These are phyloP conservation scores for Amauroascus verrucosus DNA, from an alignment of 2,329 filamentous ascomycete species.

Conservation along the genomic window DNA sequence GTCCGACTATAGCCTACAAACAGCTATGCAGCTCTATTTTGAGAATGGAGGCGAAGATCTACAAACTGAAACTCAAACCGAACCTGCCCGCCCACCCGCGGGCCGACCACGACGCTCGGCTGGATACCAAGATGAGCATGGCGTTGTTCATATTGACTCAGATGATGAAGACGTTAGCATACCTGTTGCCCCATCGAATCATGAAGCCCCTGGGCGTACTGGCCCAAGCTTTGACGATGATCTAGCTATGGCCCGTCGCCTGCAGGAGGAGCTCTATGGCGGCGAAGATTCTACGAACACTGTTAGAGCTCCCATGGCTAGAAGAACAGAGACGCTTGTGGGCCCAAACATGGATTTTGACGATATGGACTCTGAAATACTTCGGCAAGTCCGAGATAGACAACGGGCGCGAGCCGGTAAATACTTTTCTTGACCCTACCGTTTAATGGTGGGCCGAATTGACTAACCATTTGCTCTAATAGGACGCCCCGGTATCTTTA, in stretches of 20 bases:
- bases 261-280: constrained; percentile 86
- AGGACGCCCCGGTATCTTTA: constrained; percentile 56
- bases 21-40: constrained; percentile 82
- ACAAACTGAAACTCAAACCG: constrained; percentile 28
- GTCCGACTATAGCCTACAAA: constrained; percentile 71
- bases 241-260: constrained; percentile 76
- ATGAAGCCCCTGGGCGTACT: constrained; percentile 25
- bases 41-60: constrained; percentile 62
- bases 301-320: constrained; percentile 80
- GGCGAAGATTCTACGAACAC: constrained; percentile 46
- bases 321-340: constrained; percentile 83
- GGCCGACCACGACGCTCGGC: constrained; percentile 18
- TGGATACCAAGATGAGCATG: constrained; percentile 45
- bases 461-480: constrained; percentile 2
- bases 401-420: constrained; percentile 29
- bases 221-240: constrained; percentile 66
- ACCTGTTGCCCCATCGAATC: constrained; percentile 23
- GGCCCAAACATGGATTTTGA: constrained; percentile 52
- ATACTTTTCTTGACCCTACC: constrained; percentile 8
- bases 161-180: constrained; percentile 55
- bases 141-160: constrained; percentile 65
- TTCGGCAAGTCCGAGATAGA: constrained; percentile 53
- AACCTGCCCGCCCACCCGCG: constrained; percentile 26
- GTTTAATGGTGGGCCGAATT: background rate
- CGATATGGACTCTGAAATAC: constrained; percentile 51